Evolutionary conservation across 2,329 filamentous ascomycete genomes (phyloP), one percentile per base, ranked within the genome.

Genomic region (Sporothrix brasiliensis): DNA sequence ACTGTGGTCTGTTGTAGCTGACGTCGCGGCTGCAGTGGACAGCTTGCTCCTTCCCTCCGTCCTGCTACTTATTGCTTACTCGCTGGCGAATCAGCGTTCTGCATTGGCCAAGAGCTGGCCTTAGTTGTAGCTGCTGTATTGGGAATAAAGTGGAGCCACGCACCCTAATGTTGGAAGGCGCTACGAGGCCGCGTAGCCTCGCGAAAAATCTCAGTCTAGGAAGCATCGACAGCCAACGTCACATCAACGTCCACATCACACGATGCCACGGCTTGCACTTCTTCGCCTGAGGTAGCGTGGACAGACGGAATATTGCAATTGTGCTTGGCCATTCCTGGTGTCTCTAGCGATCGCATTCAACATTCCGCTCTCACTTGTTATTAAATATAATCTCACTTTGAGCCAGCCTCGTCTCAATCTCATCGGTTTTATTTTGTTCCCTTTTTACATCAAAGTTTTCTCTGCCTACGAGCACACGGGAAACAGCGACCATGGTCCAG

Each of bases 401-500:
- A 44, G 11, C 41, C 13, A 4, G 41, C 9, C 41, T 13, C 41
- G 2, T 9, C 14, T 3, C 41, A 11, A 16, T 16, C 41, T 44
- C 41, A 30, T 30, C 27, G 2, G 3, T 30, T 30, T 30, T 47
- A 24, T 41, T 54, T 10, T 14, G 19, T 44, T 21, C 7, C 30
- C 34, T 14, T 41, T 44, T n/a, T 16, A 7, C 13, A 34, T 50
- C 19, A 19, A 10, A 24, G 1, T 34, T 19, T 27, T 27, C 34
- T 19, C 2, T 3, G 34, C 34, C 4, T 34, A 24, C 21, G 9
- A 21, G n/a, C 50, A 14, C n/a, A 24, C 50, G 21, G 47, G 47
- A n/a, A 41, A 41, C 73, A 1, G 21, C 21, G 1, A 19, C 27
- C 69, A 76, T 75, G 60, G 82, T 85, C 76, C 79, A 79, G 73